Evolutionary conservation across 2,329 filamentous ascomycete species (phyloP), one percentile per base, ranked within the genome.

Genomic region (Fusarium vanettenii): DNA sequence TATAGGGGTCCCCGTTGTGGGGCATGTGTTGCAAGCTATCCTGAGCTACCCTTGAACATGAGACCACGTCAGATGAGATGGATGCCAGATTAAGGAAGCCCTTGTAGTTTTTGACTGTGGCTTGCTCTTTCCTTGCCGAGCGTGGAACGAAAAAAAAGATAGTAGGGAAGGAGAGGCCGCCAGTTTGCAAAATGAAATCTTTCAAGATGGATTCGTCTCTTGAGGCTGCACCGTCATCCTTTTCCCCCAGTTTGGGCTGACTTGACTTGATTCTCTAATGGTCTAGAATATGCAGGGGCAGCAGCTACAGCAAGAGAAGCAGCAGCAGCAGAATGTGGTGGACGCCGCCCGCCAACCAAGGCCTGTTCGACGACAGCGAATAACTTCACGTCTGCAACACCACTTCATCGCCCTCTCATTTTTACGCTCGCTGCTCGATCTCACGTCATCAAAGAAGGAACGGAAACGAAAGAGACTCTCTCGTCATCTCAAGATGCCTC

Each of bases 331-430:
- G 55, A 14, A 13, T 57, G 55, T 57, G 55, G 65, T 60, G 22
- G 31, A 61, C 57, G 35, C 31, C 43, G 35, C 31, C 43, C 60
- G 31, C 68, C 64, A 52, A 31, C 31, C 61, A 59, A 59, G 59
- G 45, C 64, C 57, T 52, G 45, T 35, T 57, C 64, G 43, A 71
- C 18, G 64, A 64, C 70, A 75, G 67, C 73, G 73, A 75, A 76
- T 74, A 75, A 67, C 73, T 56, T 71, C 64, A 75, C 73, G 73
- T 60, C 57, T 75, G 31, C 73, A 76, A 64, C 70, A 69, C 35
- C 66, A 71, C 48, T 61, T 75, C 31, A 55, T 75, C 41, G 60
- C 52, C 56, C 67, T 71, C 61, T 75, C 64, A 7, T 75, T 75
- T 71, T 67, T 76, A 41, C 73, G 70, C 64, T 59, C 66, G 61